Percentiles rank a stretch among this genome's conserved stretches.
These are phyloP conservation scores for Starmerella gropengiesseri DNA, from an alignment of 805 yeast species.

Conservation along the genomic window DNA sequence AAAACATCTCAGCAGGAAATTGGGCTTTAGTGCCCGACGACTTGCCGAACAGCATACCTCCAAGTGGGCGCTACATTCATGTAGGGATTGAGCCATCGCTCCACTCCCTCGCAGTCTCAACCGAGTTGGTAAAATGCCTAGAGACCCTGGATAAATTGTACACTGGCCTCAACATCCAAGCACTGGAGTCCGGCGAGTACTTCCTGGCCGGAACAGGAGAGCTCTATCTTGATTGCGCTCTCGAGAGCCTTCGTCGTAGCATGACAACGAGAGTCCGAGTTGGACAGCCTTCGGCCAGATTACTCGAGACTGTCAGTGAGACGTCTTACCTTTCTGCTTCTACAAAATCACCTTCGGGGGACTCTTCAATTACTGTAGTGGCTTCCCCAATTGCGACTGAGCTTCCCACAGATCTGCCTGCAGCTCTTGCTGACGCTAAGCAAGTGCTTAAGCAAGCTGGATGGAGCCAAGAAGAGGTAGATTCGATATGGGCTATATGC, in stretches of 20 bases:
- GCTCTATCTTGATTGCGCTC: slow-evolving; percentile 67
- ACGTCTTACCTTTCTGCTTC: slow-evolving; percentile 59
- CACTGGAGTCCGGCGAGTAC: slow-evolving; percentile 85
- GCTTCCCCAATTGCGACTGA: background rate
- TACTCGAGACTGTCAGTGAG: slow-evolving; percentile 58
- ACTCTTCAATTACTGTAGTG: slow-evolving; percentile 12
- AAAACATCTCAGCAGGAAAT: background rate
- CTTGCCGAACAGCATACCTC: background rate
- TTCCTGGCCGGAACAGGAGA: slow-evolving; percentile 78
- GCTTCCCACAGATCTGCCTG: background rate
- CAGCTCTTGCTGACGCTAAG: background rate
- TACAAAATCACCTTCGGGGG: slow-evolving; percentile 44
- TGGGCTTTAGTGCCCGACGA: slow-evolving; percentile 34
- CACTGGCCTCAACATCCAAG: slow-evolving; percentile 53
- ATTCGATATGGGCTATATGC: background rate
- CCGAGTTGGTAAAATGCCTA: slow-evolving; percentile 50
- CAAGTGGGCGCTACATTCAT: slow-evolving; percentile 35
- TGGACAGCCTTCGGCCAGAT: slow-evolving; percentile 72
- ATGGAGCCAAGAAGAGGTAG: background rate
- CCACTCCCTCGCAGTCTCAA: slow-evolving; percentile 48
- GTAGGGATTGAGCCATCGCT: slow-evolving; percentile 71
- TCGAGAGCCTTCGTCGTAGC: slow-evolving; percentile 63
- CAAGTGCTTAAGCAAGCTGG: background rate
- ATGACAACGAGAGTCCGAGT: slow-evolving; percentile 56
- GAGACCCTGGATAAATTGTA: slow-evolving; percentile 52